Percentiles rank a stretch among this genome's conserved stretches.
Conservation (phyloP, 768 basidiomycete genomes). For the Suillus subalutaceus region DNA sequence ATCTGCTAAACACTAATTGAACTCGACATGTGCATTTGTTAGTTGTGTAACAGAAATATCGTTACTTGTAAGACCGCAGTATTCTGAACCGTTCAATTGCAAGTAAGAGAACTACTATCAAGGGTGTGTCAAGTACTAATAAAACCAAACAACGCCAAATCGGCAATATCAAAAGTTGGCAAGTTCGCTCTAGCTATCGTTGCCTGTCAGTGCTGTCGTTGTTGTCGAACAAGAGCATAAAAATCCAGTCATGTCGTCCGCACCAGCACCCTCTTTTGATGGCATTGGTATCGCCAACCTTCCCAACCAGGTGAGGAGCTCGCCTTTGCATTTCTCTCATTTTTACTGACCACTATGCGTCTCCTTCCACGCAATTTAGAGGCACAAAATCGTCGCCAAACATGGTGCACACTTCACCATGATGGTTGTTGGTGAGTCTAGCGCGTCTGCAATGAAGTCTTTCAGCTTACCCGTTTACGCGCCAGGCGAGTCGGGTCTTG, state of each 20-base stretch:
- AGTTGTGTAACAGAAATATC: neutral
- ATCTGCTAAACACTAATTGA: too few species aligned
- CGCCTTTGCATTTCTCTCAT: constrained; percentile 14
- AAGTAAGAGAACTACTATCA: neutral
- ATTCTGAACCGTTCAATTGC: neutral
- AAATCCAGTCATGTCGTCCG: constrained; percentile 26
- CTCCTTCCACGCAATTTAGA: constrained; percentile 48
- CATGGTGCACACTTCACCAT: constrained; percentile 97
- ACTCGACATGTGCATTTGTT: too few species aligned
- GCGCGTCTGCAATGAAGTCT: neutral
- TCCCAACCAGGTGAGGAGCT: constrained; percentile 84
- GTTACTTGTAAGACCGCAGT: neutral
- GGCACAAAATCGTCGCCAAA: constrained; percentile 99
- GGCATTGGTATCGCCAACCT: constrained; percentile 96
- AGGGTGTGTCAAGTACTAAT: constrained; percentile 17
- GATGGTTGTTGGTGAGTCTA: constrained; percentile 88
- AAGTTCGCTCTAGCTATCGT: constrained; percentile 20
- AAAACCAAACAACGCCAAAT: constrained; percentile 29
- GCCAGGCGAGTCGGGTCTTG: constrained; percentile 92
- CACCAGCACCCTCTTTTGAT: constrained; percentile 48
- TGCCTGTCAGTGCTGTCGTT: constrained; percentile 8
- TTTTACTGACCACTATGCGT: neutral
- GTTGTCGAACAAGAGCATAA: constrained; percentile 20
- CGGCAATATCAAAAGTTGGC: constrained; percentile 25
- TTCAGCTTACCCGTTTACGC: neutral